Percentiles rank a stretch among this genome's conserved stretches.
These are phyloP conservation scores for Mortierella sp. DNA, from an alignment of 371 early-diverging fungal genomes.

Conservation along the genomic window DNA sequence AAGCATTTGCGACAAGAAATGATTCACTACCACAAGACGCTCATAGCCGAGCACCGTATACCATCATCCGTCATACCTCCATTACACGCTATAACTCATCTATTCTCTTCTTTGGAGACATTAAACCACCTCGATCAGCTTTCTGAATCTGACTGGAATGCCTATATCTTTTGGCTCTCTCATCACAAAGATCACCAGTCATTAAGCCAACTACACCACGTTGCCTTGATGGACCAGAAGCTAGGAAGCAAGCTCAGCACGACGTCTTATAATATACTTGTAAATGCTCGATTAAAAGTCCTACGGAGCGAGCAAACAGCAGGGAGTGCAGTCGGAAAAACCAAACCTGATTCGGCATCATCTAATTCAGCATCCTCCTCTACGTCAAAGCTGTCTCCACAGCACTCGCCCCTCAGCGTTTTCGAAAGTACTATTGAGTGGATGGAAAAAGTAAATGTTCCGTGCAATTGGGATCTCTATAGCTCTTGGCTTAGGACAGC, in stretches of 20 bases:
- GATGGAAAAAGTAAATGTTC: constrained; percentile 16
- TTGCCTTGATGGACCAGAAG: neutral
- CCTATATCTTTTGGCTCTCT: constrained; percentile 34
- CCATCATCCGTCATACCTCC: constrained; percentile 44
- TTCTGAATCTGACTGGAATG: constrained; percentile 31
- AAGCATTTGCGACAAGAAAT: neutral
- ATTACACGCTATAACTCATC: constrained; percentile 18
- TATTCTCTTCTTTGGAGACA: constrained; percentile 13
- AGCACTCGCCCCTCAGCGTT: neutral
- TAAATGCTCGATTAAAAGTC: constrained; percentile 12
- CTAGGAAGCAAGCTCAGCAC: constrained; percentile 7
- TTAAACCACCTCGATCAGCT: constrained; percentile 8
- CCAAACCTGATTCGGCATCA: neutral
- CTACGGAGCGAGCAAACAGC: neutral
- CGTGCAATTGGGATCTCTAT: constrained; percentile 16
- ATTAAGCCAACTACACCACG: constrained; percentile 17
- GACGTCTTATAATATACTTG: constrained; percentile 11
- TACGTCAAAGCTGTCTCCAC: neutral
- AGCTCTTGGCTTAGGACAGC: constrained; percentile 24
- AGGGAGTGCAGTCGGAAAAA: neutral
- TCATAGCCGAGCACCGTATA: constrained; percentile 16
- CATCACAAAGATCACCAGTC: constrained; percentile 23
- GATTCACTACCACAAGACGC: neutral
- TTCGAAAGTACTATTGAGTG: constrained; percentile 23
- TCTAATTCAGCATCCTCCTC: neutral